Evolutionary conservation across 305 asterid genomes (phyloP).

Genomic region (Euphrasia arctica): DNA sequence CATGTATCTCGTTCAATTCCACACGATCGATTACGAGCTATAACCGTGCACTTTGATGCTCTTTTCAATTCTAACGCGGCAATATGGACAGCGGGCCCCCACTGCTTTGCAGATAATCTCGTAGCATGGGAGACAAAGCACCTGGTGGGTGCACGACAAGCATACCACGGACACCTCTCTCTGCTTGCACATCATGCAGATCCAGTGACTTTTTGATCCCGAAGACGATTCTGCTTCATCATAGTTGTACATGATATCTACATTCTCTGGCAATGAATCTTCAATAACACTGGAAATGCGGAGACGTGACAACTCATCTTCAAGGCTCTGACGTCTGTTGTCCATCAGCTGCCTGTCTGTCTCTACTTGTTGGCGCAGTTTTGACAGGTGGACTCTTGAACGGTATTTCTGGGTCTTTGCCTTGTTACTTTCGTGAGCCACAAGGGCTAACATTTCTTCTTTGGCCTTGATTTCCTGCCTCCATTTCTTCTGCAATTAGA

Average conservation of each 20-base stretch:
- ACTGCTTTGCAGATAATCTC: background rate
- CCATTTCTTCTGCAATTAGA: background rate
- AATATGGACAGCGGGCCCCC: background rate
- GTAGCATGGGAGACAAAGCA: background rate
- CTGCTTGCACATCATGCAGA: background rate
- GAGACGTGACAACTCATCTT: background rate
- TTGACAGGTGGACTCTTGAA: background rate
- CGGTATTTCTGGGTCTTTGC: background rate
- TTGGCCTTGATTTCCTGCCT: background rate
- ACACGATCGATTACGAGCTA: too few relatives aligned
- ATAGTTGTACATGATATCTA: background rate
- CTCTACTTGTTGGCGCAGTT: background rate
- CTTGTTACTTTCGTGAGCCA: constrained; percentile 1
- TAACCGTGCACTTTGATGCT: background rate
- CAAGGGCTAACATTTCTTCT: background rate
- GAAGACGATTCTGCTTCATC: background rate
- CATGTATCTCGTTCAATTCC: too few relatives aligned
- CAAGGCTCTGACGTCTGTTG: background rate
- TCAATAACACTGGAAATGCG: background rate
- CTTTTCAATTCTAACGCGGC: background rate
- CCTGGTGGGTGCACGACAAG: background rate
- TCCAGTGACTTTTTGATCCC: background rate
- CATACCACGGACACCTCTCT: background rate
- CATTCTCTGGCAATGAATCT: background rate
- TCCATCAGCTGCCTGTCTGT: background rate